Conservation (phyloP, 1,284 basidiomycete genomes). For the Marasmius oreades region DNA sequence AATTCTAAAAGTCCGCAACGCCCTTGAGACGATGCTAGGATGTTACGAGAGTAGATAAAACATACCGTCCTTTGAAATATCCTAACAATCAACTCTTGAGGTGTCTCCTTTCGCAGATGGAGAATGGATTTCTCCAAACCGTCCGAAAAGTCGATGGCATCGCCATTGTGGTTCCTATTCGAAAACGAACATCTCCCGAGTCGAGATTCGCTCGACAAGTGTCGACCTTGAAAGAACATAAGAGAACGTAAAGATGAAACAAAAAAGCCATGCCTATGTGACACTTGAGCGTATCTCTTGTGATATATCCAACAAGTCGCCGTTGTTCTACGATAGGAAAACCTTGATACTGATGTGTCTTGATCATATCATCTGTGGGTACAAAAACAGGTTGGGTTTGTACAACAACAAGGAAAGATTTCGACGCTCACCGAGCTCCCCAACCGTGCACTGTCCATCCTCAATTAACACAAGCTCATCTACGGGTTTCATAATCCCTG, state of each 20-base stretch:
- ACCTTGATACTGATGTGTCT: slow-evolving; percentile 48
- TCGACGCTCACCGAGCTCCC: slow-evolving; percentile 40
- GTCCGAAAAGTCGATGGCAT: slow-evolving; percentile 43
- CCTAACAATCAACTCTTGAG: slow-evolving; percentile 64
- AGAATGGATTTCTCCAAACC: slow-evolving; percentile 57
- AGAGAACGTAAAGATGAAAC: background rate
- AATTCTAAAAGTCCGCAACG: slow-evolving; percentile 40
- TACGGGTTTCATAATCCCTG: slow-evolving; percentile 57
- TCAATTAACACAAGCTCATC: slow-evolving; percentile 49
- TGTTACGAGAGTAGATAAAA: slow-evolving; percentile 5
- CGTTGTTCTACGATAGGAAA: slow-evolving; percentile 57
- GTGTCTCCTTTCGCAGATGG: slow-evolving; percentile 63
- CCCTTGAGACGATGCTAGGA: slow-evolving; percentile 7
- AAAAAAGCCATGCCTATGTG: slow-evolving; percentile 40
- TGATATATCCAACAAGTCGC: slow-evolving; percentile 57
- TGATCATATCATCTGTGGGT: slow-evolving; percentile 35
- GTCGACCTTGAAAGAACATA: slow-evolving; percentile 18
- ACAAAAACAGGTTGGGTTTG: slow-evolving; percentile 2
- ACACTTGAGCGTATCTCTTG: slow-evolving; percentile 47
- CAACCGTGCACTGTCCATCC: slow-evolving; percentile 42
- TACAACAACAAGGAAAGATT: background rate
- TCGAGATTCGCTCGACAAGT: slow-evolving; percentile 18
- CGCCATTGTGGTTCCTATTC: slow-evolving; percentile 19
- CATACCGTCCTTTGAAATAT: slow-evolving; percentile 72
- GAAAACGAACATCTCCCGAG: slow-evolving; percentile 40